A percentile compares a stretch with the other conserved stretches of the same genome.
Evolutionary conservation across 306 rosid species (phyloP).

Genomic region (Trifolium subterraneum): DNA sequence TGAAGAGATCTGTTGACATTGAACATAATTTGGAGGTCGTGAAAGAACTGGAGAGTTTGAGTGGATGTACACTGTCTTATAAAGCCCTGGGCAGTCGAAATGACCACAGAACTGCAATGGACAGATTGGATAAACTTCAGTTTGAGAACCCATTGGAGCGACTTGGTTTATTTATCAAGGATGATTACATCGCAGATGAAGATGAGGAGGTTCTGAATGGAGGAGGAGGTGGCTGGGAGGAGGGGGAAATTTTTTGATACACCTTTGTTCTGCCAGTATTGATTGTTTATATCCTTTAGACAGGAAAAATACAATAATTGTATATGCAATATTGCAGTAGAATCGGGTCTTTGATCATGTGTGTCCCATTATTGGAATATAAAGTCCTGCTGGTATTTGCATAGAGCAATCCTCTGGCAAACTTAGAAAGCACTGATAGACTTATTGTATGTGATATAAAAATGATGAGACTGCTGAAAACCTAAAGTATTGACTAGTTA

Average conservation of each 20-base stretch:
- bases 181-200: slow-evolving; percentile 57
- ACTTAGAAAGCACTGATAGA: neutral
- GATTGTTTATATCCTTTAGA: slow-evolving; percentile 43
- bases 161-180: slow-evolving; percentile 79
- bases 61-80: slow-evolving; percentile 55
- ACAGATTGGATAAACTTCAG: slow-evolving; percentile 43
- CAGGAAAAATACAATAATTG: slow-evolving; percentile 35
- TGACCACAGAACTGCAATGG: slow-evolving; percentile 40
- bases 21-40: slow-evolving; percentile 65
- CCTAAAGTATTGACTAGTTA: neutral
- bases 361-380: neutral
- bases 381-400: neutral
- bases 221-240: slow-evolving; percentile 53
- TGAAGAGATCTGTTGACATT: slow-evolving; percentile 70
- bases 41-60: slow-evolving; percentile 67
- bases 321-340: slow-evolving; percentile 47
- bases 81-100: slow-evolving; percentile 38
- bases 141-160: slow-evolving; percentile 65
- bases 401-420: neutral
- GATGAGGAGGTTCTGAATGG: slow-evolving; percentile 58
- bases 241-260: slow-evolving; percentile 63
- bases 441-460: slow-evolving; percentile 1
- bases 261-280: slow-evolving; percentile 37
- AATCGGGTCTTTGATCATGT: slow-evolving; percentile 23
- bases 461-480: slow-evolving; percentile 1